These are phyloP conservation scores for Ceratocystis diversiconidia DNA, from an alignment of 2,329 filamentous ascomycete species.

Conservation along the genomic window DNA sequence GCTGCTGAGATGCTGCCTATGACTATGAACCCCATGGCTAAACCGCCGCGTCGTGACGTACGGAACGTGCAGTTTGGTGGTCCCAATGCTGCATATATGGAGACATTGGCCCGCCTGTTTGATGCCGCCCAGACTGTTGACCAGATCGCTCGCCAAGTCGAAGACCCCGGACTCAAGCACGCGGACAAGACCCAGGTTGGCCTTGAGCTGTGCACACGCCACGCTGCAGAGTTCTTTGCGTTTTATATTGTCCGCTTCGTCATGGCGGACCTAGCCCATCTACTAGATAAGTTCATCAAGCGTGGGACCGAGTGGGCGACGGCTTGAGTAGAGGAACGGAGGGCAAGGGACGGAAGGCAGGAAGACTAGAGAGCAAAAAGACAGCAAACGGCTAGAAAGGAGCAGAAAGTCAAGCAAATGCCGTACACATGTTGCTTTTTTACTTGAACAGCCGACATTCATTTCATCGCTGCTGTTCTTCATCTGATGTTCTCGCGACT, in stretches of 20 bases:
- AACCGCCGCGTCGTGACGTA: constrained; percentile 58
- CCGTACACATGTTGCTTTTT: too few relatives aligned
- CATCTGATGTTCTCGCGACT: too few relatives aligned
- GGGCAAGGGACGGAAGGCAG: neutral
- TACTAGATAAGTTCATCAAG: constrained; percentile 96
- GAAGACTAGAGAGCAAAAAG: neutral
- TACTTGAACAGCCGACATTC: too few relatives aligned
- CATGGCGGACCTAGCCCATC: constrained; percentile 64
- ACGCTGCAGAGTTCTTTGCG: constrained; percentile 93
- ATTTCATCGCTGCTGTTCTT: too few relatives aligned
- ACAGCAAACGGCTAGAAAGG: too few relatives aligned
- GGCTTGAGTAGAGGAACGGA: constrained; percentile 21
- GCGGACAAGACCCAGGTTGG: constrained; percentile 91
- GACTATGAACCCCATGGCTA: constrained; percentile 49
- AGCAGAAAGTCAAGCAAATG: too few relatives aligned
- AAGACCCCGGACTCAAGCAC: constrained; percentile 82
- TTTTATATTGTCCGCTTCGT: constrained; percentile 95
- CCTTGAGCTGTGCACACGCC: constrained; percentile 79
- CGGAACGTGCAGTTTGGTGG: constrained; percentile 58
- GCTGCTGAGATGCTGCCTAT: constrained; percentile 58
- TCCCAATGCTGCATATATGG: constrained; percentile 83
- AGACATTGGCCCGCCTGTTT: constrained; percentile 74
- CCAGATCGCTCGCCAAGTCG: constrained; percentile 89
- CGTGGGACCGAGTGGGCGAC: constrained; percentile 87
- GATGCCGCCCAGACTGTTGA: constrained; percentile 87